Evolutionary conservation across 495 filamentous ascomycete species (phyloP).

Genomic region (Chlorociboria aeruginascens): DNA sequence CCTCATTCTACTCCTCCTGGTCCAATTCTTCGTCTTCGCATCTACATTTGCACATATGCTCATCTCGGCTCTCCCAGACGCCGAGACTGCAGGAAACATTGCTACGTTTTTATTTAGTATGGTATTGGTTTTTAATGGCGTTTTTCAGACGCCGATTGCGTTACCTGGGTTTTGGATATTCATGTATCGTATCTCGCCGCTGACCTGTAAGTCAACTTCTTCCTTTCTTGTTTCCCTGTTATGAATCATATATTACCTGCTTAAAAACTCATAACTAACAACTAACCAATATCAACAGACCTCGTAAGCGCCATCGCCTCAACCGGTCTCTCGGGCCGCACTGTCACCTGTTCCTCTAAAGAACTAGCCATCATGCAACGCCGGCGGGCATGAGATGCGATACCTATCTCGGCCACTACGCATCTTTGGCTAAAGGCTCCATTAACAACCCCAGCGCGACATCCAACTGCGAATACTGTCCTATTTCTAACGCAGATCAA

Average conservation of each 20-base stretch:
- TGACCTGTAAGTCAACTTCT: constrained; percentile 33
- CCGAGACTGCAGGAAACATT: constrained; percentile 43
- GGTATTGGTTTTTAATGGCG: constrained; percentile 53
- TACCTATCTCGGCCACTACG: constrained; percentile 42
- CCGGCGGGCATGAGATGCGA: constrained; percentile 38
- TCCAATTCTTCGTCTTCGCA: constrained; percentile 56
- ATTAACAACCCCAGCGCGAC: constrained; percentile 42
- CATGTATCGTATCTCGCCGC: constrained; percentile 69
- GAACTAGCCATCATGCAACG: constrained; percentile 50
- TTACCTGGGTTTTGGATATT: constrained; percentile 75
- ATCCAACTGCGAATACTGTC: constrained; percentile 48
- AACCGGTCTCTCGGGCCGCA: constrained; percentile 32
- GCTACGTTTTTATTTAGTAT: constrained; percentile 50
- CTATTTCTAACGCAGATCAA: constrained; percentile 44
- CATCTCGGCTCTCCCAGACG: constrained; percentile 36
- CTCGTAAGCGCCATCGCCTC: constrained; percentile 39
- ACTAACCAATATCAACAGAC: constrained; percentile 17
- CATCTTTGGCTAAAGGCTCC: constrained; percentile 31
- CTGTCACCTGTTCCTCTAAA: constrained; percentile 46
- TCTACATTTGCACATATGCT: constrained; percentile 45
- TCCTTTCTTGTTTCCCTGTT: neutral
- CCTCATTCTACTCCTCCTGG: constrained; percentile 40
- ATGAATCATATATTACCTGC: neutral
- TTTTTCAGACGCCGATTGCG: constrained; percentile 48
- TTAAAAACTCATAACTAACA: neutral